A percentile compares a stretch with the other conserved stretches of the same genome.
phyloP scores from a whole-genome alignment of 768 basidiomycete species.

The Baorangia bicolor region DNA sequence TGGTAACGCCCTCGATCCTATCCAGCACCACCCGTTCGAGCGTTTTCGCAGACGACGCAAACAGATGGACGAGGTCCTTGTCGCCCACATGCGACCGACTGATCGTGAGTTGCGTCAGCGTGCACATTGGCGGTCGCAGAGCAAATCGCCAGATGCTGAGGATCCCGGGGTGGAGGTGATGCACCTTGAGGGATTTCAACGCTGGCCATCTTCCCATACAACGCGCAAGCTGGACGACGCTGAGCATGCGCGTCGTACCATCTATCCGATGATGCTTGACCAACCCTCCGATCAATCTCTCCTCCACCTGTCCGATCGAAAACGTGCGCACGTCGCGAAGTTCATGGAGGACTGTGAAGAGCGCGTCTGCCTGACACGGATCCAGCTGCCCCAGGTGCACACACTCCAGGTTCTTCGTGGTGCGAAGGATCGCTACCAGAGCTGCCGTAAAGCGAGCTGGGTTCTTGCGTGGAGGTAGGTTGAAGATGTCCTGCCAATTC shows the following conservation, averaged over 20 bases:
- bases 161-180: slow-evolving; percentile 14
- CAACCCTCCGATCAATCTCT: neutral
- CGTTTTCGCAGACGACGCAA: slow-evolving; percentile 6
- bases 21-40: slow-evolving; percentile 23
- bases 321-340: slow-evolving; percentile 12
- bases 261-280: neutral
- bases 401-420: slow-evolving; percentile 15
- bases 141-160: slow-evolving; percentile 12
- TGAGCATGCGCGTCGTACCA: slow-evolving; percentile 1
- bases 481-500: slow-evolving; percentile 1
- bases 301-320: slow-evolving; percentile 12
- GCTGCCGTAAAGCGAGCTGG: slow-evolving; percentile 14
- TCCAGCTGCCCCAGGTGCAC: slow-evolving; percentile 17
- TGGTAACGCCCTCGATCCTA: slow-evolving; percentile 19
- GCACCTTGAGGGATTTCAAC: slow-evolving; percentile 12
- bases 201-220: slow-evolving; percentile 18
- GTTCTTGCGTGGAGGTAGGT: neutral
- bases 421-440: slow-evolving; percentile 17
- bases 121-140: slow-evolving; percentile 15
- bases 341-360: slow-evolving; percentile 6
- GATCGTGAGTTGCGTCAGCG: slow-evolving; percentile 21
- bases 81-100: slow-evolving; percentile 15
- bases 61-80: slow-evolving; percentile 18
- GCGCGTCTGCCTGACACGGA: slow-evolving; percentile 6
- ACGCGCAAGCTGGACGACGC: slow-evolving; percentile 18